Base-by-base conservation (phyloP, 139 green algal genomes). In the Ulvella scutata region DNA sequence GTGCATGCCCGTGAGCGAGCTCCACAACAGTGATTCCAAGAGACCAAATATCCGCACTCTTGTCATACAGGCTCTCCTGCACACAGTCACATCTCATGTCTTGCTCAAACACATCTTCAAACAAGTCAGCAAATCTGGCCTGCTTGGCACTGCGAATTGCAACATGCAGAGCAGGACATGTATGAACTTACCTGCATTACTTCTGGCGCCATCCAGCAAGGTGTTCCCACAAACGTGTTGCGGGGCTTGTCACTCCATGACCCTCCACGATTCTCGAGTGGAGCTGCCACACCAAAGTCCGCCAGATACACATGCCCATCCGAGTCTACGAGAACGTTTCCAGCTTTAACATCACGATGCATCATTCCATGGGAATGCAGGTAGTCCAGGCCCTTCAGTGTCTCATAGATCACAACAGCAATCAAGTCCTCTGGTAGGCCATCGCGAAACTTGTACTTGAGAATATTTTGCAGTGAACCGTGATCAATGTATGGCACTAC, bases 191-290 rank as follows among this genome's bases (percentile, higher is more conserved):
- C 91, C 85, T 98, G 90, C 94, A 99, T 97, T 60, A 99, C 95
- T 85, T 99, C 95, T 0, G 94, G 95, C 20, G 95, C 95, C 95
- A 99, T 99, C 94, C 94, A 98, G 86, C 92, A 96, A 26, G 92
- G 92, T 34, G 92, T 96, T 31, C 85, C 85, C 33, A 90, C 85
- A 79, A 90, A 88, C 0, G 91, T 96, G 81, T 90, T 94, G 62
- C 90, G 87, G 0, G 80, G 44, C 67, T 90, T 85, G 61, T 90
- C 81, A 75, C 91, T 90, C 92, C 92, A 97, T 3, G 86, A 91
- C 1, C 89, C 92, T 3, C 83, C 84, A 1, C 96, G 88, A 6
- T 31, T 6, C 77, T 97, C 92, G 80, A 94, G 83, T 3, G 85
- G 87, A 29, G 95, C 93, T 3, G 94, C 90, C 33, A 99, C 95